Base-by-base conservation (phyloP, 805 yeast genomes). In the Schizosaccharomyces lindneri region DNA sequence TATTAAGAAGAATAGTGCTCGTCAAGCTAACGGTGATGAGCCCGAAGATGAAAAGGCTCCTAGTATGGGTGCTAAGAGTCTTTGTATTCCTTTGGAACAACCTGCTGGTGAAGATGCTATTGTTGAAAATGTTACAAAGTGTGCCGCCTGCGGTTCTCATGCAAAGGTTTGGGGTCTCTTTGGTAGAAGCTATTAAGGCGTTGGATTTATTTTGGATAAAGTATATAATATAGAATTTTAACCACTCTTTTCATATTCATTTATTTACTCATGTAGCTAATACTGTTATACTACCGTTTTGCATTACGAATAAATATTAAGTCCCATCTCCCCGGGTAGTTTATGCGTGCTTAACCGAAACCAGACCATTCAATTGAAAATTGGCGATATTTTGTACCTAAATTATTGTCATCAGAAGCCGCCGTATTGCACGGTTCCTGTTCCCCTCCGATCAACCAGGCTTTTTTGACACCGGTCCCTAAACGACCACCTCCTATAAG, bases 21-120 rank as follows among this genome's bases (percentile, higher is more conserved):
- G 81, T 55, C 82, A 78, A 73, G 81, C 83, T 70, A 85, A 84
- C 70, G 83, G 81, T 67, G 85, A 87, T 66, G 82, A 75, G 36
- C 87, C 81, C 67, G 95, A 85, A 72, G 99, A 93, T 71, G 97
- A 93, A 70, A 85, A 86, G 73, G 87, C 98, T 29, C 99, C 99
- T 71, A 82, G 94, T 61, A 93, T 93, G 99, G 99, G 99, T 71
- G 99, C 99, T 66, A 93, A 93, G 78, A 85, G 95, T 24, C 79
- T 93, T 73, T 93, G 99, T 80, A 89, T 89, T 72, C 98, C 98
- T 66, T 83, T 82, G 70, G 85, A 86, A 48, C 97, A 90, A 77
- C 96, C 95, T 63, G 4, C 41, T n/a, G 55, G 55, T 29, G 65
- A 65, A 21, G 80, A 75, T 68, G 68, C 68, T 15, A 79, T 90